phyloP scores from a whole-genome alignment of 2,329 filamentous ascomycete species.

The Neoarthrinium moseri region DNA sequence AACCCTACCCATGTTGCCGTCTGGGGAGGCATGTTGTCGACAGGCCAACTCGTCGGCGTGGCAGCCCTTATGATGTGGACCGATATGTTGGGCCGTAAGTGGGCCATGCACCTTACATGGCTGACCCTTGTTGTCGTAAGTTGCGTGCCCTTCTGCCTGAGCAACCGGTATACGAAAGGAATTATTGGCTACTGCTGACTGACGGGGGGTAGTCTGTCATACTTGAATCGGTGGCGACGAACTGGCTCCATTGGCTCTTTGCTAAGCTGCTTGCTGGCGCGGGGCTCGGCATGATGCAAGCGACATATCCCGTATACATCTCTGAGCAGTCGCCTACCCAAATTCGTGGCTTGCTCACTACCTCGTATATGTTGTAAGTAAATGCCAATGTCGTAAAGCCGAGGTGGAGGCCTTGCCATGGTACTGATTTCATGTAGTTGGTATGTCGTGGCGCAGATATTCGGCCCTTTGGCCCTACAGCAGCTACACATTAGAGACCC shows the following conservation, averaged over 20 bases:
- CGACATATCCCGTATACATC: constrained; percentile 1
- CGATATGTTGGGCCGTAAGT: neutral
- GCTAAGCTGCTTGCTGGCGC: neutral
- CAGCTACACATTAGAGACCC: neutral
- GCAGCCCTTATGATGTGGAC: neutral
- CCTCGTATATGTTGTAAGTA: neutral
- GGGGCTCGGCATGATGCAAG: constrained; percentile 7
- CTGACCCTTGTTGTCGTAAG: neutral
- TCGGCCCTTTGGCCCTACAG: neutral
- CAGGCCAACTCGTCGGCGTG: neutral
- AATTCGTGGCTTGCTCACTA: neutral
- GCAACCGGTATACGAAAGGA: too few relatives aligned
- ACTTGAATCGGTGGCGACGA: neutral
- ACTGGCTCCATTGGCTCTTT: neutral
- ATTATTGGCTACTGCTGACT: too few relatives aligned
- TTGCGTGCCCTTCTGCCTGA: too few relatives aligned
- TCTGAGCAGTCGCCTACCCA: neutral
- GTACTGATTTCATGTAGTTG: neutral
- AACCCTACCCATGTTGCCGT: neutral
- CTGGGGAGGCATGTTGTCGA: neutral
- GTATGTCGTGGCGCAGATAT: neutral
- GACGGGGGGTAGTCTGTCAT: too few relatives aligned
- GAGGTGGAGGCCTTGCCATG: too few relatives aligned
- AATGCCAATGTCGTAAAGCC: neutral
- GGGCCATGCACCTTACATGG: neutral